phyloP scores from a whole-genome alignment of 2,329 filamentous ascomycete species.

The Dothistroma septosporum region DNA sequence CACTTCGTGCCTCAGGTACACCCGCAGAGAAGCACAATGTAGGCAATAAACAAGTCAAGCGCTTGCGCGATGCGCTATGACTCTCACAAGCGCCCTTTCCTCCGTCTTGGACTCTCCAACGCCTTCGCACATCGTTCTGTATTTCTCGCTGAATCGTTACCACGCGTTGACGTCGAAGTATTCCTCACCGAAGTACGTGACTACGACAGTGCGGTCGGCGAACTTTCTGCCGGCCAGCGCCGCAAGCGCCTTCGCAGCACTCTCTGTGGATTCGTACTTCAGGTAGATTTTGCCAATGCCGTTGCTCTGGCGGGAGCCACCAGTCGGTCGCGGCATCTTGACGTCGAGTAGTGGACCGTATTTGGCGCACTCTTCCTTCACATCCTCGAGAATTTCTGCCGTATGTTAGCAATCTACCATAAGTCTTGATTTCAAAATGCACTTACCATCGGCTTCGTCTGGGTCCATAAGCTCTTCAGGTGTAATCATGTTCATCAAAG shows the following conservation, averaged over 20 bases:
- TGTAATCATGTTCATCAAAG: conserved; percentile 98
- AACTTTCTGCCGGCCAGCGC: conserved; percentile 95
- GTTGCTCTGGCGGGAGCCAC: conserved; percentile 75
- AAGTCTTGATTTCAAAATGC: neutral
- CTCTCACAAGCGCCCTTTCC: neutral
- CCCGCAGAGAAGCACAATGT: neutral
- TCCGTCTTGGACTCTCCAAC: neutral
- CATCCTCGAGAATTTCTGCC: conserved; percentile 91
- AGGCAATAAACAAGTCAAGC: neutral
- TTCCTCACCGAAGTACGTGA: conserved; percentile 96
- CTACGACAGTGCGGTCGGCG: conserved; percentile 90
- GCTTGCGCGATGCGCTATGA: neutral
- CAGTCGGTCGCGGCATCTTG: conserved; percentile 85
- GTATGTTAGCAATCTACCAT: conserved; percentile 2
- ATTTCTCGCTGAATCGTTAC: conserved; percentile 45
- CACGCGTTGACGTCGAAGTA: conserved; percentile 91
- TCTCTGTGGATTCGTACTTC: conserved; percentile 77
- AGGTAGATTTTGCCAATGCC: conserved; percentile 98
- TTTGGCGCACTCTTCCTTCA: conserved; percentile 88
- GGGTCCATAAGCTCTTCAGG: conserved; percentile 88
- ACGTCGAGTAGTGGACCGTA: conserved; percentile 81
- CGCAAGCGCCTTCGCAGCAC: conserved; percentile 77
- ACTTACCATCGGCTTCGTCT: conserved; percentile 88
- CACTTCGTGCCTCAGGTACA: neutral
- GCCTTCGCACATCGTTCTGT: neutral